phyloP scores from a whole-genome alignment of 345 rosid genomes.

The Cardiospermum halicacabum region DNA sequence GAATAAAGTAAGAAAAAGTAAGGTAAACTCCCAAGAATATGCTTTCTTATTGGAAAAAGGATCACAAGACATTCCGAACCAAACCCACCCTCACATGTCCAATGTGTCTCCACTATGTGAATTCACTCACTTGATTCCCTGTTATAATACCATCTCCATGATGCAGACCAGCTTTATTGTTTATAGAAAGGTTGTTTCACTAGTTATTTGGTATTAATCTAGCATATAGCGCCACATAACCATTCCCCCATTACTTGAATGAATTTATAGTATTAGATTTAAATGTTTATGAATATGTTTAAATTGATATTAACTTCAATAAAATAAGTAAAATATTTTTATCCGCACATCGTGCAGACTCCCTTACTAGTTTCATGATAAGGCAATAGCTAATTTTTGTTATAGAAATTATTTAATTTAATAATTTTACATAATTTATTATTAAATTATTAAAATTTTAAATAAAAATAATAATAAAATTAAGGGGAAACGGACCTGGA shows the following conservation, averaged over 20 bases:
- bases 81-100: conserved; percentile 80
- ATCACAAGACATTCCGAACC: conserved; percentile 85
- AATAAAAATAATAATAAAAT: no score
- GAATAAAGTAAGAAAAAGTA: conserved; percentile 84
- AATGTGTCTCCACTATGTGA: conserved; percentile 88
- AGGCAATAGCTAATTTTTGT: no score
- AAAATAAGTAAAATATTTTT: no score
- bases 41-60: conserved; percentile 57
- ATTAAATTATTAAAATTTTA: no score
- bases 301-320: no score
- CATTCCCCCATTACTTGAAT: conserved; percentile 78
- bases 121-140: conserved; percentile 65
- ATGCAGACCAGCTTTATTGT: conserved; percentile 57
- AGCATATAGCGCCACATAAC: conserved; percentile 71
- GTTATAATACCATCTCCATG: conserved; percentile 43
- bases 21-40: conserved; percentile 69
- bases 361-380: no score
- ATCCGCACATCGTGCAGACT: no score
- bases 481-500: no score
- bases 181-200: conserved; percentile 61
- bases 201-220: conserved; percentile 45
- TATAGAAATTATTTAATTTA: no score
- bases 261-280: no score
- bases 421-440: no score
- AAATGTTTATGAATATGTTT: no score